Base-by-base conservation (phyloP, 768 basidiomycete genomes). In the Punctularia strigosozonata region DNA sequence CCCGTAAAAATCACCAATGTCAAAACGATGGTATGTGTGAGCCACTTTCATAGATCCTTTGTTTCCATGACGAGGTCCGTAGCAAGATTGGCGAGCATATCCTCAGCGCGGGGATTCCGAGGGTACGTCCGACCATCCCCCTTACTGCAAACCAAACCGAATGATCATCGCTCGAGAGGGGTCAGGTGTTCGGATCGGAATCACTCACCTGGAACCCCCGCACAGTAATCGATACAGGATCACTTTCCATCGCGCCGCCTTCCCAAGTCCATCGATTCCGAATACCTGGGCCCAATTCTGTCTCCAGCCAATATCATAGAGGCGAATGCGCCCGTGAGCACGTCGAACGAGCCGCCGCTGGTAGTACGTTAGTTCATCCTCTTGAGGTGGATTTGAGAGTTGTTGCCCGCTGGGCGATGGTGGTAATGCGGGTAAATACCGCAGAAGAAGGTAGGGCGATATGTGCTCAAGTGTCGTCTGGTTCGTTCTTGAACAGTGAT, bases 391-490 rank as follows among this genome's bases (percentile, higher is more conserved):
- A 45, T 79, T 64, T 1, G 83, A 82, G 21, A 82, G 62, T 22
- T 57, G 59, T 46, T 65, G 69, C 17, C 34, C 34, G 14, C 39
- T 37, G 15, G 43, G 36, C 8, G 40, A 25, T n/a, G 62, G 55
- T 0, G 77, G 77, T 8, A 82, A 61, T 3, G 71, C 69, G 23
- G 86, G 80, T 20, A 88, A 62, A 49, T 84, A 60, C 39, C 79
- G 74, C 37, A 90, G 64, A 12, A 89, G 64, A 20, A 81, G 54
- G 55, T 82, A 88, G 1, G 83, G 83, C 0, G 83, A 75, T 26
- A 87, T 65, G 40, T 75, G 67, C 51, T 89, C 86, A 17, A 87
- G 45, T 0, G 86, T 89, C n/a, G 86, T 88, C 60, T 88, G 83
- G 52, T 89, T 89, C 20, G 79, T 86, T 25, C 84, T 87, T 24